Conservation (phyloP, 192 early-diverging fungal genomes). For the Backusella macrospora region DNA sequence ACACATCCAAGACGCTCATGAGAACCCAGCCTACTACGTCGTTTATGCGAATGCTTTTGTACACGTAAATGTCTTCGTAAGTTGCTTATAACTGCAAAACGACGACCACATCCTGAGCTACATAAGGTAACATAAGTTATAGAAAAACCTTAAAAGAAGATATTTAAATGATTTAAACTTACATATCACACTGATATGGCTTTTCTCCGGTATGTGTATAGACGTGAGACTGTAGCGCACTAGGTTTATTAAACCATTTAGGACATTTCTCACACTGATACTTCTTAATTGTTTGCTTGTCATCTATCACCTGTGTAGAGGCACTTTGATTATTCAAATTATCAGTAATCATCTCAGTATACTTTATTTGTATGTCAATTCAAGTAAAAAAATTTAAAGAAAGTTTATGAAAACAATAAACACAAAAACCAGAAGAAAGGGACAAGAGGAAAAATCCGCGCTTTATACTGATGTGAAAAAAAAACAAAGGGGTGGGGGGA, state of each 20-base stretch:
- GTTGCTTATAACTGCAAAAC: slow-evolving; percentile 68
- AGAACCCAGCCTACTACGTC: slow-evolving; percentile 13
- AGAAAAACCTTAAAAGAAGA: too few relatives aligned
- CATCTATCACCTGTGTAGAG: background rate
- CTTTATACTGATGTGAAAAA: slow-evolving; percentile 2
- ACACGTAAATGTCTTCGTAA: slow-evolving; percentile 58
- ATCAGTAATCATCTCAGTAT: background rate
- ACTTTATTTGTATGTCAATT: background rate
- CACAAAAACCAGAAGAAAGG: background rate
- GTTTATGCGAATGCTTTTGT: slow-evolving; percentile 30
- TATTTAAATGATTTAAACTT: background rate
- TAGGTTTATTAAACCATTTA: slow-evolving; percentile 27
- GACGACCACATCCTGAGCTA: slow-evolving; percentile 52
- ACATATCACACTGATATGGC: slow-evolving; percentile 29
- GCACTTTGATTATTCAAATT: background rate
- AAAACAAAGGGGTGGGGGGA: slow-evolving; percentile 4
- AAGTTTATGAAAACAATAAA: background rate
- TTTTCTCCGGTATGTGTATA: slow-evolving; percentile 40
- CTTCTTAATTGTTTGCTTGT: background rate
- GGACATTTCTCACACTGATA: slow-evolving; percentile 24
- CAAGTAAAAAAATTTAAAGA: background rate
- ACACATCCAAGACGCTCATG: slow-evolving; percentile 14
- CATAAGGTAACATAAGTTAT: background rate
- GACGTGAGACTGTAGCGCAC: slow-evolving; percentile 25
- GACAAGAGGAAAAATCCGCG: background rate